phyloP scores from a whole-genome alignment of 306 rosid genomes.

The Hippophae rhamnoides region DNA sequence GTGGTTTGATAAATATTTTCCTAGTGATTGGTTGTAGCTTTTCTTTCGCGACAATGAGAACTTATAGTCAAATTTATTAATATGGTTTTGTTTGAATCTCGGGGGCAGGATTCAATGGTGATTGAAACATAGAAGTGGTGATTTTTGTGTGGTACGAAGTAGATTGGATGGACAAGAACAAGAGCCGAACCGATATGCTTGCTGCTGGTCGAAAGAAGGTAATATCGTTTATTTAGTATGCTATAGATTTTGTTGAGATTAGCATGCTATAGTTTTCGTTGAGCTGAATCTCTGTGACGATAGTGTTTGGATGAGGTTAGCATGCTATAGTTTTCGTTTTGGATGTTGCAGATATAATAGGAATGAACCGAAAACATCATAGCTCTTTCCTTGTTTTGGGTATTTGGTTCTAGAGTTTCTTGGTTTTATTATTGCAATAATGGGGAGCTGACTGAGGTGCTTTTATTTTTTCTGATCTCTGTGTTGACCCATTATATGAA shows the following conservation, averaged over 20 bases:
- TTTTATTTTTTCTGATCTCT: not conserved
- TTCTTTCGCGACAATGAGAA: not conserved
- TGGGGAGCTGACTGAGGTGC: not conserved
- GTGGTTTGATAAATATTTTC: not conserved
- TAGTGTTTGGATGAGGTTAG: not conserved
- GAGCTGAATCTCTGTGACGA: not conserved
- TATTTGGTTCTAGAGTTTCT: no score
- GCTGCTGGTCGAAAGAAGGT: conserved; percentile 82
- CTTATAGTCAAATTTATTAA: conserved; percentile 10
- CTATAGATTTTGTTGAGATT: no score
- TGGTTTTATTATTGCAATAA: no score
- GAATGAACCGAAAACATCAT: not conserved
- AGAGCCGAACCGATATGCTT: conserved; percentile 90
- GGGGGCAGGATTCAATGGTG: conserved; percentile 32
- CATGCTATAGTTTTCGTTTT: not conserved
- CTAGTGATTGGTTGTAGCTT: not conserved
- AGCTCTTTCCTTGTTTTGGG: not conserved
- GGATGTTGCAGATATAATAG: not conserved
- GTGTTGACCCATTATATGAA: not conserved
- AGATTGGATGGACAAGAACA: conserved; percentile 80
- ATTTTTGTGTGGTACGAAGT: conserved; percentile 35
- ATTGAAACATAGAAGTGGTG: conserved; percentile 19
- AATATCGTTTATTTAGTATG: not conserved
- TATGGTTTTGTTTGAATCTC: conserved; percentile 11
- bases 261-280: no score